phyloP scores from a whole-genome alignment of 441 rosid genomes.

The Populus hybrid region DNA sequence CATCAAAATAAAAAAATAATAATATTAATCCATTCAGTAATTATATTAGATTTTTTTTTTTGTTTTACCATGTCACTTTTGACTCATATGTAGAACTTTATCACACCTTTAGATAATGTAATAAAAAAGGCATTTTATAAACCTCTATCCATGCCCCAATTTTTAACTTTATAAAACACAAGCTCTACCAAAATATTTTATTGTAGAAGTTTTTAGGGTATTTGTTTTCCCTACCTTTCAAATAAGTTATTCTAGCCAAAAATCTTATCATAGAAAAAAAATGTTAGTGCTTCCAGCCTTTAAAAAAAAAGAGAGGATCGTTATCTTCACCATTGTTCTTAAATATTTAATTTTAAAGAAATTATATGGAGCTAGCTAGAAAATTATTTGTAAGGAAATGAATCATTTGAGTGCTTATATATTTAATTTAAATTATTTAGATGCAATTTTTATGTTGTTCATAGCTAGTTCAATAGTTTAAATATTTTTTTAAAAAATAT shows the following conservation, averaged over 20 bases:
- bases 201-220: background rate
- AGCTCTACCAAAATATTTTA: background rate
- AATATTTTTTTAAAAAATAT: too few species aligned
- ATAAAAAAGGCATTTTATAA: too few species aligned
- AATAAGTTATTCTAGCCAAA: background rate
- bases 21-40: background rate
- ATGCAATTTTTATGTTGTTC: background rate
- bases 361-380: background rate
- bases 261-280: background rate
- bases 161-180: background rate
- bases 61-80: background rate
- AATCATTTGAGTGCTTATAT: background rate
- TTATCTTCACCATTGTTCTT: background rate
- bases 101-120: background rate
- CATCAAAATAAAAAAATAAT: background rate
- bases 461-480: background rate
- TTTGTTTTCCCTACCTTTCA: background rate
- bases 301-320: background rate
- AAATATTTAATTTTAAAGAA: too few species aligned
- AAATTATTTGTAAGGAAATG: background rate
- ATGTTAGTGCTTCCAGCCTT: background rate
- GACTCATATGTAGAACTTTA: background rate
- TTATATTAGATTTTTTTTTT: too few species aligned
- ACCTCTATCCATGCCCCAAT: background rate
- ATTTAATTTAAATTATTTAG: too few species aligned